These are phyloP conservation scores for Lunasporangiospora selenospora DNA, from an alignment of 192 early-diverging fungal species.

Conservation along the genomic window DNA sequence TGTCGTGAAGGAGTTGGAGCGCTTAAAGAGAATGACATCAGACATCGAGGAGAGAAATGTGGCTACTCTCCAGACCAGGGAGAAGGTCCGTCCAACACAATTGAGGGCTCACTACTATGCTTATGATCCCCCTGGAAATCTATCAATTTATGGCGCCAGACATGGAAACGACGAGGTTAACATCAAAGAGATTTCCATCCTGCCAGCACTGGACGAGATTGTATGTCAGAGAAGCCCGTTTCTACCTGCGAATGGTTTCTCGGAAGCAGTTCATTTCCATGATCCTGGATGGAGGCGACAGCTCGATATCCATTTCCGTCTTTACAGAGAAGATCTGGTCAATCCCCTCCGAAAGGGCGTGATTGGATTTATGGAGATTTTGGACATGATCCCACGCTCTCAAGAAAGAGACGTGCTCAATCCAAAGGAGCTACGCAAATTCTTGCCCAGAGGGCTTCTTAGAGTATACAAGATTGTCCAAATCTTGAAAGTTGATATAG, in stretches of 20 bases:
- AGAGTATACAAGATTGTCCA: slow-evolving; percentile 47
- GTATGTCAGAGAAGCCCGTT: slow-evolving; percentile 34
- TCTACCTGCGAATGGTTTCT: slow-evolving; percentile 54
- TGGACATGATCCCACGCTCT: slow-evolving; percentile 5
- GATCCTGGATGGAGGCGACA: slow-evolving; percentile 52
- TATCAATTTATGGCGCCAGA: slow-evolving; percentile 43
- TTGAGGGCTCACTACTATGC: neutral
- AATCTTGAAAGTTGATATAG: slow-evolving; percentile 29
- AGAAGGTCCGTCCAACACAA: slow-evolving; percentile 5
- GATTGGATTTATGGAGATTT: slow-evolving; percentile 38
- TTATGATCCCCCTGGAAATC: slow-evolving; percentile 43
- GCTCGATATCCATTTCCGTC: slow-evolving; percentile 64
- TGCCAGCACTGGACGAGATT: slow-evolving; percentile 64
- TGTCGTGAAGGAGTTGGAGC: slow-evolving; percentile 9
- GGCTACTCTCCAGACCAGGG: neutral
- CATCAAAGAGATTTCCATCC: slow-evolving; percentile 53
- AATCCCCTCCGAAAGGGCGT: slow-evolving; percentile 51
- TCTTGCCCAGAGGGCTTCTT: slow-evolving; percentile 29
- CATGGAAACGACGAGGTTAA: slow-evolving; percentile 63
- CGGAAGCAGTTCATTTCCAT: slow-evolving; percentile 54
- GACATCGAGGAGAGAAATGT: slow-evolving; percentile 11
- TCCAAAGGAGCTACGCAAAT: slow-evolving; percentile 30
- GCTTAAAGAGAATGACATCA: slow-evolving; percentile 7
- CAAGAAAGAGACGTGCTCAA: slow-evolving; percentile 14
- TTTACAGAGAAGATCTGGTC: slow-evolving; percentile 65